Evolutionary conservation across 2,329 filamentous ascomycete species (phyloP), one percentile per base, ranked within the genome.

Genomic region (Aplosporella prunicola): DNA sequence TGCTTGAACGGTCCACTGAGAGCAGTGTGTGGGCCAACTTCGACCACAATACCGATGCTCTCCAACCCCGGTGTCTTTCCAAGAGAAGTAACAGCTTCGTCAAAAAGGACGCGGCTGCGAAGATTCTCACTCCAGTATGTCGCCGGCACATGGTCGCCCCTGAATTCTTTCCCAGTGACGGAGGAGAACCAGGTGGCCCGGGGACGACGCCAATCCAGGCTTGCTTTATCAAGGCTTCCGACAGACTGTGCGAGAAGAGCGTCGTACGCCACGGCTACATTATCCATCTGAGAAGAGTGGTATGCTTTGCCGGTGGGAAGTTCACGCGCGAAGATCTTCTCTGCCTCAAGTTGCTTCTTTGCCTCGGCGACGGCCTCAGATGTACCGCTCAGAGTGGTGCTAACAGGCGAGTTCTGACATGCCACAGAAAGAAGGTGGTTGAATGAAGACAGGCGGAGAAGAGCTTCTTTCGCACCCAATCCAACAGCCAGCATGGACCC

Each of bases 321-420:
- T 8, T 50, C 39, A 1, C 61, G 51, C 1, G 51, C 54, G 40
- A 69, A 69, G 5, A 57, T 52, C 2, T 53, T 47, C 13, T 59
- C 45, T 2, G 52, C 47, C 1, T 59, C 47, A 0, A 69, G 42
- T 0, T 51, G 44, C 2, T 47, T 35, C 9, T 55, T 46, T 0
- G 51, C 42, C 26, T 56, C 48, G 0, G 52, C 41, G 4, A 69
- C 55, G 6, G 50, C 52, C 41, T 56, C 44, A 4, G 31, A 36
- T 40, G 68, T 60, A 0, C 68, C 67, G 8, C 64, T 67, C 1
- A 69, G 22, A 0, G 68, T 71, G 1, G 68, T 50, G 29, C 58
- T 64, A 0, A 43, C 30, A 0, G 64, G 56, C 17, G 56, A 58
- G 45, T 71, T 71, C 31, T 52, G 39, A 26, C 50, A 55, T 5